phyloP scores from a whole-genome alignment of 805 yeast genomes.

The Barnettozyma siamensis region DNA sequence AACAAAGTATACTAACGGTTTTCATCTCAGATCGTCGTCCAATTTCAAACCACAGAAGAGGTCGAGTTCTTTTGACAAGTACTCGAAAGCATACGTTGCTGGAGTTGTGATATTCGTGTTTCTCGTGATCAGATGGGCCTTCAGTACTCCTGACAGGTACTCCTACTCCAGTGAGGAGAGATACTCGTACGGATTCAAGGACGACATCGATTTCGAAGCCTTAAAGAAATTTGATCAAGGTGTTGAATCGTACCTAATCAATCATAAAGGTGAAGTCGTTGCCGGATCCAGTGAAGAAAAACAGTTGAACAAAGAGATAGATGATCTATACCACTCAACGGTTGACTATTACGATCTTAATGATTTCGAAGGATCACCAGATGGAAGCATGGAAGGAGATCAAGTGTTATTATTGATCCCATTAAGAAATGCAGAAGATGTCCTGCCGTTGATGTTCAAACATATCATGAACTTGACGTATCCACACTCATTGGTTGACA shows the following conservation, averaged over 20 bases:
- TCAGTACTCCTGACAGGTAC: neutral
- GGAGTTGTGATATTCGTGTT: neutral
- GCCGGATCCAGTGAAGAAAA: slow-evolving; percentile 22
- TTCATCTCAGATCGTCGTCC: no score
- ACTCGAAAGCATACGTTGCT: neutral
- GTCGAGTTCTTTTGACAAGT: neutral
- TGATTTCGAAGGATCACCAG: slow-evolving; percentile 46
- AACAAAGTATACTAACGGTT: slow-evolving; percentile 2
- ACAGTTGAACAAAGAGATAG: slow-evolving; percentile 26
- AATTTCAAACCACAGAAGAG: slow-evolving; percentile 23
- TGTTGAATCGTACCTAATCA: slow-evolving; percentile 30
- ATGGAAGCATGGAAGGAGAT: slow-evolving; percentile 50
- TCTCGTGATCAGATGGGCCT: neutral
- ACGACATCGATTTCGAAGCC: slow-evolving; percentile 26
- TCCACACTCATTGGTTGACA: slow-evolving; percentile 72
- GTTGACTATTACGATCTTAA: slow-evolving; percentile 60
- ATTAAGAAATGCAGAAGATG: slow-evolving; percentile 70
- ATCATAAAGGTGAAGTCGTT: slow-evolving; percentile 29
- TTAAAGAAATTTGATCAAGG: slow-evolving; percentile 34
- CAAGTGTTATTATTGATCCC: slow-evolving; percentile 69
- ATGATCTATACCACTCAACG: slow-evolving; percentile 37
- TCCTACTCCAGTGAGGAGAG: slow-evolving; percentile 5
- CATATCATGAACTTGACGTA: slow-evolving; percentile 83
- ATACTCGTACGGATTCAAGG: slow-evolving; percentile 21
- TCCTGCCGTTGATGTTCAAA: slow-evolving; percentile 76